Base-by-base conservation (phyloP, 2,329 filamentous ascomycete genomes). In the Aureobasidium subglaciale region DNA sequence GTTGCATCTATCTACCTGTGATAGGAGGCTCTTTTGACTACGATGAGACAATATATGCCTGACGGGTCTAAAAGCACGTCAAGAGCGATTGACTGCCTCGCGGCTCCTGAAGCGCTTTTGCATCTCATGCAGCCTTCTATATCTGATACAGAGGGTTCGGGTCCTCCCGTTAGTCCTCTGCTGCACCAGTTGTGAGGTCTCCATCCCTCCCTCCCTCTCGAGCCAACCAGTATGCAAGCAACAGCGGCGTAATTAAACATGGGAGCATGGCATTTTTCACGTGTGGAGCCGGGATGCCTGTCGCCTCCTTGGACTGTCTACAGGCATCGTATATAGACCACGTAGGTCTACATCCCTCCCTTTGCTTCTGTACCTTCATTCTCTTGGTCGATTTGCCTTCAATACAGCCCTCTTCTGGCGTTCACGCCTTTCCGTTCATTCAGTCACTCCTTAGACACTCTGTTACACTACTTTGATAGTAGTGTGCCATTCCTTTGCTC, bases 61-160 rank as follows among this genome's bases (percentile, higher is more conserved):
- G 7, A 13, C 13, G 30, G 41, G 16, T 48, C 43, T 48, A 30
- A 20, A 48, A 48, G 43, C 30, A 35, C 43, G 43, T 29, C 43
- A 48, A 48, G 15, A 20, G 43, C 30, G 16, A 35, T n/a, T n/a
- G n/a, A 24, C 43, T 16, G 6, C 43, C 16, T 48, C 35, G 48
- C 48, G 35, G 48, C 48, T 52, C 34, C 48, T 52, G 48, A 52
- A 52, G 41, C 48, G 48, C 48, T 41, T 40, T 18, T 52, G 48
- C 48, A 52, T 41, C 30, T 30, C 35, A 41, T 52, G 48, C 48
- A 52, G 24, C 16, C 48, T 41, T 40, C 34, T 41, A 52, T 41
- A 41, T 52, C 48, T 52, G 48, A 52, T 41, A 52, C 48, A 52
- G 10, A n/a, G 41, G 48, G 8, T 20, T 35, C 48, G 48, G 48